A percentile compares a stretch with the other conserved stretches of the same genome.
phyloP scores from a whole-genome alignment of 305 asterid genomes.

The Salvia sclarea region DNA sequence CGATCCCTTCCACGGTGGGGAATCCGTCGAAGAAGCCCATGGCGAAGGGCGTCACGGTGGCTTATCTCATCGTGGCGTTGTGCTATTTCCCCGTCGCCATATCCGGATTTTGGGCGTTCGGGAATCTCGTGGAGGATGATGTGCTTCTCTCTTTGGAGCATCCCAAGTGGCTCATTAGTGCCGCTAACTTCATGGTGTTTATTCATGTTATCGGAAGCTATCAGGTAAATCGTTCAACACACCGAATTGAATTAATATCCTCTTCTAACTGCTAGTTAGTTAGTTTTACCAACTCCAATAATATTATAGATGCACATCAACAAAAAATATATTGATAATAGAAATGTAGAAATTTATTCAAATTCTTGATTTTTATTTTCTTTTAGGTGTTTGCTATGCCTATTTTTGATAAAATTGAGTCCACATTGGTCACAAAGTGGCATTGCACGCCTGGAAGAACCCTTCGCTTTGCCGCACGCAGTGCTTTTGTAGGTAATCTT shows the following conservation, averaged over 20 bases:
- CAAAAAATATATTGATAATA: too few species aligned
- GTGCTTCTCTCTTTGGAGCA: constrained; percentile 42
- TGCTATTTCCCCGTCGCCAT: constrained; percentile 50
- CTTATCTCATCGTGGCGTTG: constrained; percentile 40
- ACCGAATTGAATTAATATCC: too few species aligned
- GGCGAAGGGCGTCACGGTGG: constrained; percentile 43
- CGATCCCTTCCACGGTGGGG: constrained; percentile 49
- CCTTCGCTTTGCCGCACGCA: constrained; percentile 45
- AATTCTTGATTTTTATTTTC: too few species aligned
- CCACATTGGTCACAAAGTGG: constrained; percentile 27
- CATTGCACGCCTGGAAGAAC: constrained; percentile 39
- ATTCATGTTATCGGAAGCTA: constrained; percentile 53
- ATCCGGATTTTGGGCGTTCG: constrained; percentile 52
- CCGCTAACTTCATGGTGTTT: constrained; percentile 52
- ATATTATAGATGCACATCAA: too few species aligned
- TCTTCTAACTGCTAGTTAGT: too few species aligned
- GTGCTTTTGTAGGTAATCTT: constrained; percentile 42
- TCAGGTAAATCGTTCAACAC: too few species aligned
- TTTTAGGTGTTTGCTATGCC: constrained; percentile 53
- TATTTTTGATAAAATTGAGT: constrained; percentile 49
- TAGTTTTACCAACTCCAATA: too few species aligned
- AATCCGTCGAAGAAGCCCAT: constrained; percentile 43
- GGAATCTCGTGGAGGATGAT: constrained; percentile 41
- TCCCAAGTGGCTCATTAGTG: constrained; percentile 44
- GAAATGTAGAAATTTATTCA: not conserved